These are phyloP conservation scores for Corynascus novoguineensis DNA, from an alignment of 495 filamentous ascomycete species.

Conservation along the genomic window DNA sequence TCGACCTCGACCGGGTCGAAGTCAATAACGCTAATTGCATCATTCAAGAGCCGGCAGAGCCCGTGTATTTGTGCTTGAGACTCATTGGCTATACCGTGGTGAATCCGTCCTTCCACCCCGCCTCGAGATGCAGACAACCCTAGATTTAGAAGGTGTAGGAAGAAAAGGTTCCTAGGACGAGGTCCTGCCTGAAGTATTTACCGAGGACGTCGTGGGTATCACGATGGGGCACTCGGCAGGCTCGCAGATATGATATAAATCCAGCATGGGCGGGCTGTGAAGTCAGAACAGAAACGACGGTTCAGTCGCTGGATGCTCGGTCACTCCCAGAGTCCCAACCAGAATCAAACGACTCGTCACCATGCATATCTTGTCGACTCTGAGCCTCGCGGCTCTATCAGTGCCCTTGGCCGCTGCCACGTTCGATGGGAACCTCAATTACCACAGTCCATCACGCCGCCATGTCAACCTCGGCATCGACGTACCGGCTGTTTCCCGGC, in stretches of 20 bases:
- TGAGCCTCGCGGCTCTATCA: conserved; percentile 10
- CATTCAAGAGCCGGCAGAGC: background rate
- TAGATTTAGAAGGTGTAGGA: background rate
- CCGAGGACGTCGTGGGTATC: too few species aligned
- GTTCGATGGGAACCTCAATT: conserved; percentile 52
- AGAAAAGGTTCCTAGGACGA: too few species aligned
- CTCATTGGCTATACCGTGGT: background rate
- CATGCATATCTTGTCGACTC: background rate
- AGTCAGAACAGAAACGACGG: background rate
- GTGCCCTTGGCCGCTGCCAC: conserved; percentile 9
- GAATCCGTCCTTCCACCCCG: background rate
- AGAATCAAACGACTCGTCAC: background rate
- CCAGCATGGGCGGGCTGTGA: background rate
- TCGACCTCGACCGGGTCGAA: background rate
- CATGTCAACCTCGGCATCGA: conserved; percentile 48
- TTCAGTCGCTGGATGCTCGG: background rate
- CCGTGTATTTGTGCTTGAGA: background rate
- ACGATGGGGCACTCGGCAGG: too few species aligned
- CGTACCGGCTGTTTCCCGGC: conserved; percentile 38
- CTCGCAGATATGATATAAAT: conserved; percentile 1
- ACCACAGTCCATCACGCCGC: conserved; percentile 52
- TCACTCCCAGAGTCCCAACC: background rate
- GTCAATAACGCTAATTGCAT: background rate
- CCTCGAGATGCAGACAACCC: background rate
- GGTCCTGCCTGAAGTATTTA: too few species aligned